Evolutionary conservation across 2,329 filamentous ascomycete genomes (phyloP).

Genomic region (Xylariaceae sp.): DNA sequence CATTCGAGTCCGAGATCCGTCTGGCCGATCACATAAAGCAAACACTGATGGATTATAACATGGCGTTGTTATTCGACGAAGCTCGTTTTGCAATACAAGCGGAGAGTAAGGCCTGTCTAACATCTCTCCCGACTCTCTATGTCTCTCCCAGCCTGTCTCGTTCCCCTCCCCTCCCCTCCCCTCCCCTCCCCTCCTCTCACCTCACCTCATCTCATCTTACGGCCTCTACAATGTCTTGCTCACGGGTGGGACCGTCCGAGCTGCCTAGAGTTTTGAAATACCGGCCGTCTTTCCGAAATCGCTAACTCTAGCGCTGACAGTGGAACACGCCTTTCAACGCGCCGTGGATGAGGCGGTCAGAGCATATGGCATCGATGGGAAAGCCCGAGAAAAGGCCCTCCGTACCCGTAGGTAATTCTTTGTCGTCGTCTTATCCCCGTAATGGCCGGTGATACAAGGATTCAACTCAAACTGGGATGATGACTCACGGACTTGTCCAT

Average conservation of each 20-base stretch:
- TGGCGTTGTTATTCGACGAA: constrained; percentile 21
- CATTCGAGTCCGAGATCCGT: constrained; percentile 21
- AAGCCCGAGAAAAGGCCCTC: constrained; percentile 20
- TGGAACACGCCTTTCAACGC: constrained; percentile 22
- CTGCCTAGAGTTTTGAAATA: not conserved
- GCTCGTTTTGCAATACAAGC: constrained; percentile 15
- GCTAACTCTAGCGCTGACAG: constrained; percentile 11
- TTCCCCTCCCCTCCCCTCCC: too few relatives aligned
- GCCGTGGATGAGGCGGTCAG: constrained; percentile 22
- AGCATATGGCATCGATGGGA: constrained; percentile 19
- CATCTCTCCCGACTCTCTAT: not conserved
- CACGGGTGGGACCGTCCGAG: not conserved
- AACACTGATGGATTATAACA: constrained; percentile 23
- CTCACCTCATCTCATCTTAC: not conserved
- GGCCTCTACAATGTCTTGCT: not conserved
- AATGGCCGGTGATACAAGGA: not conserved
- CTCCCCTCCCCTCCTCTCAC: too few relatives aligned
- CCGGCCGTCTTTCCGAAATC: not conserved
- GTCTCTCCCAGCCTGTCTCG: not conserved
- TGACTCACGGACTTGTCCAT: not conserved
- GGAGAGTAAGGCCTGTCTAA: constrained; percentile 16
- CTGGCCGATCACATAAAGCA: constrained; percentile 24
- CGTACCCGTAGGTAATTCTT: constrained; percentile 11
- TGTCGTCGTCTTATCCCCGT: not conserved
- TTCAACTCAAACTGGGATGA: not conserved